Conservation (phyloP, 805 yeast genomes). For the Metschnikowia noctiluminum region DNA sequence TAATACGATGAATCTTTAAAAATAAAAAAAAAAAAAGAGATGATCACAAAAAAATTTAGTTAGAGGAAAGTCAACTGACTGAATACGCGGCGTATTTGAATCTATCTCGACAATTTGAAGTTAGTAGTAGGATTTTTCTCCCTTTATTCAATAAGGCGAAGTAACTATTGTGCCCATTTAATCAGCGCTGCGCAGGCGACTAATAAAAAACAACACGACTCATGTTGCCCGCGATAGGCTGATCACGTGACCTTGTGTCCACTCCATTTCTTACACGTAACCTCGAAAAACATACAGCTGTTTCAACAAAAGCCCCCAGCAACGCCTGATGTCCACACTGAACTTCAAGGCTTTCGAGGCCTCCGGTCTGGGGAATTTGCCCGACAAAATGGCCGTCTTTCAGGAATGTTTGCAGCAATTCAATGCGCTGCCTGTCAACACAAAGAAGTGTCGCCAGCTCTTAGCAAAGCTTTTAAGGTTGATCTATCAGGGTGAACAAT, state of each 20-base stretch:
- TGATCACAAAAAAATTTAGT: no score
- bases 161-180: no score
- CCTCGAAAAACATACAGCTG: conserved; percentile 13
- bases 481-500: conserved; percentile 80
- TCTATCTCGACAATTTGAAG: no score
- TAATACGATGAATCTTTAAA: no score
- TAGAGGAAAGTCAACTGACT: no score
- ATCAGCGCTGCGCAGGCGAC: background rate
- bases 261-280: conserved; percentile 17
- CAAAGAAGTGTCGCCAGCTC: conserved; percentile 79
- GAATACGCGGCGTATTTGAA: no score
- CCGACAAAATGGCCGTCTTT: conserved; percentile 96
- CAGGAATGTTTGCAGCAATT: conserved; percentile 93
- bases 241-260: conserved; percentile 15
- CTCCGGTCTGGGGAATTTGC: conserved; percentile 51
- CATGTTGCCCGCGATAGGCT: background rate
- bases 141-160: no score
- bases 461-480: conserved; percentile 81
- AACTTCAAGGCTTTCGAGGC: conserved; percentile 84
- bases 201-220: background rate
- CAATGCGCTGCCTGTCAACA: conserved; percentile 85
- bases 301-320: conserved; percentile 3
- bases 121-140: no score
- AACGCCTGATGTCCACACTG: conserved; percentile 65
- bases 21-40: no score